These are phyloP conservation scores for Lactarius hatsudake DNA, from an alignment of 768 basidiomycete genomes.

Conservation along the genomic window DNA sequence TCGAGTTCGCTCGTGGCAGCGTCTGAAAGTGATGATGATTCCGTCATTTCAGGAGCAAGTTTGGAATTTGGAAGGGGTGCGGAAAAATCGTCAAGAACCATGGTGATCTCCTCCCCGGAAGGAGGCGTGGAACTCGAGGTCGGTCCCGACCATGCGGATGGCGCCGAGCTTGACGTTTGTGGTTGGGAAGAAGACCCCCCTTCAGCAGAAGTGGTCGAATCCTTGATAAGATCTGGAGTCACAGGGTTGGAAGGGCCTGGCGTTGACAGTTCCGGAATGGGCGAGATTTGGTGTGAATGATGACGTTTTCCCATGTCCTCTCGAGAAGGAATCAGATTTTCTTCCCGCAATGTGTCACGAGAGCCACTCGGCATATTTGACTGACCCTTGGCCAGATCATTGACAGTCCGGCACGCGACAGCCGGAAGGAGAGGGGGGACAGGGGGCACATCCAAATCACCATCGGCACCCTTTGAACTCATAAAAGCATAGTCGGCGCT, in stretches of 20 bases:
- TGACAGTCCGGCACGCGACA: neutral
- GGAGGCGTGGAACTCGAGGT: slow-evolving; percentile 6
- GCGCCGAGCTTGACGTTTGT: neutral
- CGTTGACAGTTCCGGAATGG: slow-evolving; percentile 9
- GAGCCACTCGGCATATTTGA: neutral
- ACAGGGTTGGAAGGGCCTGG: slow-evolving; percentile 1
- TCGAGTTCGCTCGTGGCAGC: neutral
- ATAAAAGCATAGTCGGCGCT: slow-evolving; percentile 3
- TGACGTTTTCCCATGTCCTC: neutral
- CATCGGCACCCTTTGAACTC: neutral
- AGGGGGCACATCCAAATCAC: neutral
- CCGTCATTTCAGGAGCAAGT: neutral
- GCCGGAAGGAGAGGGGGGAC: slow-evolving; percentile 8
- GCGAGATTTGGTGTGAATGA: slow-evolving; percentile 4
- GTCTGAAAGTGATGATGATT: neutral
- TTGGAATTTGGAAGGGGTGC: neutral
- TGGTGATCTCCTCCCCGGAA: slow-evolving; percentile 1
- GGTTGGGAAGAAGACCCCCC: slow-evolving; percentile 5
- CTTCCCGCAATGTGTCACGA: neutral
- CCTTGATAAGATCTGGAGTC: slow-evolving; percentile 21
- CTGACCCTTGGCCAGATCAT: neutral
- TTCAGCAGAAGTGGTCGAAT: slow-evolving; percentile 10
- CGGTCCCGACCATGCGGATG: slow-evolving; percentile 8
- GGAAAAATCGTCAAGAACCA: slow-evolving; percentile 15
- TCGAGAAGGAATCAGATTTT: neutral